These are phyloP conservation scores for Leptographium flavum DNA, from an alignment of 2,329 filamentous ascomycete species.

Conservation along the genomic window DNA sequence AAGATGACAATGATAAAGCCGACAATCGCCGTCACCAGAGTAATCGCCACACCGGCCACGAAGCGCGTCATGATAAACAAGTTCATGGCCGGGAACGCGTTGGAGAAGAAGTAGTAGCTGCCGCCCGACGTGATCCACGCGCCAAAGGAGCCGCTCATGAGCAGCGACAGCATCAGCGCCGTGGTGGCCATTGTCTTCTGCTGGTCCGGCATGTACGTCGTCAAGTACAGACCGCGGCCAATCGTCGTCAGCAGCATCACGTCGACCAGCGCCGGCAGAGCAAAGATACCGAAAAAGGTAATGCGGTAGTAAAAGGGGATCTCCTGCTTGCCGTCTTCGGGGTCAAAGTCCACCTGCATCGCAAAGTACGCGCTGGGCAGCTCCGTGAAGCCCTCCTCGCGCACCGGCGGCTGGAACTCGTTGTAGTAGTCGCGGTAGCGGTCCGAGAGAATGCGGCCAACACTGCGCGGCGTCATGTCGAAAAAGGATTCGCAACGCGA, in stretches of 20 bases:
- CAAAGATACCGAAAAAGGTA: constrained; percentile 38
- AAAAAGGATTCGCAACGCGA: constrained; percentile 44
- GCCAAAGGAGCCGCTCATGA: constrained; percentile 38
- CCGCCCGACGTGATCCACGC: constrained; percentile 43
- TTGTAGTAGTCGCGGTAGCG: constrained; percentile 11
- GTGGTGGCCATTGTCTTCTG: constrained; percentile 34
- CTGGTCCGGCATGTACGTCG: constrained; percentile 28
- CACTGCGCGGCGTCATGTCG: constrained; percentile 27
- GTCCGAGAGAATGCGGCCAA: constrained; percentile 20
- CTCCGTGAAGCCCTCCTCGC: constrained; percentile 27
- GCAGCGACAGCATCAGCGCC: constrained; percentile 36
- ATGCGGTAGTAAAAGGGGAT: constrained; percentile 33
- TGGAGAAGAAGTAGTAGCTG: constrained; percentile 33
- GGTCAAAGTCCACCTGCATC: constrained; percentile 37
- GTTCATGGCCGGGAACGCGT: constrained; percentile 14
- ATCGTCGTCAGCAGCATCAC: constrained; percentile 37
- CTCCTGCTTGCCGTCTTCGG: constrained; percentile 24
- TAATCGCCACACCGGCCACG: constrained; percentile 24
- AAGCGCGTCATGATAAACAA: constrained; percentile 15
- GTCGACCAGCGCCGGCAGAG: constrained; percentile 40
- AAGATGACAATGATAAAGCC: constrained; percentile 30
- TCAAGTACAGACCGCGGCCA: constrained; percentile 39
- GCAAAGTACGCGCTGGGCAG: constrained; percentile 36
- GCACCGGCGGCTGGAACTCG: constrained; percentile 10
- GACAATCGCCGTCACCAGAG: constrained; percentile 15